Percentiles rank a stretch among this genome's conserved stretches.
Evolutionary conservation across 345 rosid species (phyloP).

Genomic region (Microthlaspi erraticum): DNA sequence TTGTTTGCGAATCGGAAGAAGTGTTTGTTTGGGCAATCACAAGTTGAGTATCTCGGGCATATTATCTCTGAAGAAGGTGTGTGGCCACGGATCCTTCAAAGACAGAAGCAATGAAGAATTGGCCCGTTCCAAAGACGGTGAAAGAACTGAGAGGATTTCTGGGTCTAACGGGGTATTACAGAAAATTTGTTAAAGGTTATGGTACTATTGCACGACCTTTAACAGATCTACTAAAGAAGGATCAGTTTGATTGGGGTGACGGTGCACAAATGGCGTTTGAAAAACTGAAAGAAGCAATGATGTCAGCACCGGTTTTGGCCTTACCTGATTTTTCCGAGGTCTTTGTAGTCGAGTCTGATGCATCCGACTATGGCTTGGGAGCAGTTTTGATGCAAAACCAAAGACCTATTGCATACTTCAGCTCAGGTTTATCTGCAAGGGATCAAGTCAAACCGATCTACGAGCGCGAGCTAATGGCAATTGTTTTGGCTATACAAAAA

Average conservation of each 20-base stretch:
- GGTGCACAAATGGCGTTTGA: not conserved
- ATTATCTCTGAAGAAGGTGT: not conserved
- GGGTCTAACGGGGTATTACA: not conserved
- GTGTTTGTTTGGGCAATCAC: not conserved
- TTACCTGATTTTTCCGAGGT: not conserved
- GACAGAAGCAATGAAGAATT: not conserved
- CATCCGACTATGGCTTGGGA: not conserved
- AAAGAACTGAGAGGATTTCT: not conserved
- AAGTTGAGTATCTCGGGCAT: not conserved
- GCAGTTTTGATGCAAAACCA: not conserved
- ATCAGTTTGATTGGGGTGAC: not conserved
- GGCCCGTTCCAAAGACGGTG: not conserved
- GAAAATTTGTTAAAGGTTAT: not conserved
- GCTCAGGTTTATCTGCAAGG: accelerated
- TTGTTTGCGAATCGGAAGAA: not conserved
- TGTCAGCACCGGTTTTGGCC: not conserved
- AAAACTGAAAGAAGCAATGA: not conserved
- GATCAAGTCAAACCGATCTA: not conserved
- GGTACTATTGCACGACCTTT: not conserved
- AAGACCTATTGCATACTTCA: not conserved
- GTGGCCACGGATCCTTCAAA: not conserved
- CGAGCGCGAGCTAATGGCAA: too few relatives aligned
- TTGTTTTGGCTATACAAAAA: too few relatives aligned
- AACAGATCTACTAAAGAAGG: accelerated
- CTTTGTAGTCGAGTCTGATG: not conserved